These are phyloP conservation scores for Spizellomyces sp. DNA, from an alignment of 192 early-diverging fungal species.

Conservation along the genomic window DNA sequence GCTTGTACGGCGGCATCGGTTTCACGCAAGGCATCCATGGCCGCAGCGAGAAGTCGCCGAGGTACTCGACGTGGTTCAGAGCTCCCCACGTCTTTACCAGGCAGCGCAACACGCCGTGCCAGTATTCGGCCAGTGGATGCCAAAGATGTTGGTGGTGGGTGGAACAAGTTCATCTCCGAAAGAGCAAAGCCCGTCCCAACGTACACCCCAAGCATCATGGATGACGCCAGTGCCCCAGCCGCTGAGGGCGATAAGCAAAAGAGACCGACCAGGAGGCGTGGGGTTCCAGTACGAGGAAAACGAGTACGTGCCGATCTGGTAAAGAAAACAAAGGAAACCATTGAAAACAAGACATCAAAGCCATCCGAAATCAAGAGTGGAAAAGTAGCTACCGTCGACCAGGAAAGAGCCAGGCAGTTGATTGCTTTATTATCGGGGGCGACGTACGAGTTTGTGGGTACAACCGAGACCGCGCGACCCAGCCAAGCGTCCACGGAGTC, in stretches of 20 bases:
- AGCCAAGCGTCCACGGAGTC: neutral
- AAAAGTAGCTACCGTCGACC: constrained; percentile 16
- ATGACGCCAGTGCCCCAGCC: neutral
- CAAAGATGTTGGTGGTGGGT: neutral
- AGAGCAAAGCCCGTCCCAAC: neutral
- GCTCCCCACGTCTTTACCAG: neutral
- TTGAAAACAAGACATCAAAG: neutral
- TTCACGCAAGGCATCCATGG: neutral
- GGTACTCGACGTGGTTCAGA: neutral
- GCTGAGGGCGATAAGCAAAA: neutral
- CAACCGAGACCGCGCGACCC: neutral
- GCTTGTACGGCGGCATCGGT: neutral
- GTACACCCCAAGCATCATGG: neutral
- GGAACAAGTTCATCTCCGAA: neutral
- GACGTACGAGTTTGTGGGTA: constrained; percentile 28
- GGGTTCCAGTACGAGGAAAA: neutral
- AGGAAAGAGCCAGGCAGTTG: constrained; percentile 22
- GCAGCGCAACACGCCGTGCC: neutral
- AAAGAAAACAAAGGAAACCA: neutral
- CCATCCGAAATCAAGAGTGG: constrained; percentile 2
- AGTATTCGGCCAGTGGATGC: neutral
- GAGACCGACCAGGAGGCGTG: neutral
- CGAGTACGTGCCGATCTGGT: too few species aligned
- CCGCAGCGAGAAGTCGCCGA: neutral
- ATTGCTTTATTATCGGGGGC: constrained; percentile 26